These are phyloP conservation scores for Apiotrichum montevideense DNA, from an alignment of 1,284 basidiomycete genomes.

Conservation along the genomic window DNA sequence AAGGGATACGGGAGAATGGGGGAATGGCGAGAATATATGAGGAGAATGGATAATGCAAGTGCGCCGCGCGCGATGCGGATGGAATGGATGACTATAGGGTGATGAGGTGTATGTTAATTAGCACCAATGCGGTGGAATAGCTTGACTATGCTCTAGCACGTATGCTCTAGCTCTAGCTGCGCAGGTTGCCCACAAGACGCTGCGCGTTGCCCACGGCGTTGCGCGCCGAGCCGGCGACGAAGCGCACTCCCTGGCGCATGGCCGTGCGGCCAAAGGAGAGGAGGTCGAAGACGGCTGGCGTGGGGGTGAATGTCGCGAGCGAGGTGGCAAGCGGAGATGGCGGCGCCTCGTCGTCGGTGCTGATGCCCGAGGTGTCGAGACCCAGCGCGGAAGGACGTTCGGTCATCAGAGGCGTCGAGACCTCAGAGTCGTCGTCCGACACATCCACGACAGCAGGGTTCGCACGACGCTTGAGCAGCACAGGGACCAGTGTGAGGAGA, in stretches of 20 bases:
- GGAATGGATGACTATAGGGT: no score
- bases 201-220: background rate
- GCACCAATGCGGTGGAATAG: background rate
- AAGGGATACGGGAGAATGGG: background rate
- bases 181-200: slow-evolving; percentile 6
- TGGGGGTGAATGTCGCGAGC: slow-evolving; percentile 39
- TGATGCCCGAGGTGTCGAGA: slow-evolving; percentile 4
- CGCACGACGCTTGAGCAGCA: slow-evolving; percentile 42
- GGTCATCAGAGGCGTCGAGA: slow-evolving; percentile 6
- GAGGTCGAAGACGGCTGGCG: slow-evolving; percentile 38
- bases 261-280: slow-evolving; percentile 36
- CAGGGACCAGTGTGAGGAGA: slow-evolving; percentile 43
- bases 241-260: slow-evolving; percentile 26
- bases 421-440: slow-evolving; percentile 7
- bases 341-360: slow-evolving; percentile 14
- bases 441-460: background rate
- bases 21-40: background rate
- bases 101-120: no score
- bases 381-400: slow-evolving; percentile 6
- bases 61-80: no score
- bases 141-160: background rate
- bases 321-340: slow-evolving; percentile 30
- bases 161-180: background rate
- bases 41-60: no score
- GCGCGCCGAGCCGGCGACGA: slow-evolving; percentile 14